Percentiles rank a stretch among this genome's conserved stretches.
phyloP scores from a whole-genome alignment of 148 eudicot genomes.

The Pharnaceum exiguum region DNA sequence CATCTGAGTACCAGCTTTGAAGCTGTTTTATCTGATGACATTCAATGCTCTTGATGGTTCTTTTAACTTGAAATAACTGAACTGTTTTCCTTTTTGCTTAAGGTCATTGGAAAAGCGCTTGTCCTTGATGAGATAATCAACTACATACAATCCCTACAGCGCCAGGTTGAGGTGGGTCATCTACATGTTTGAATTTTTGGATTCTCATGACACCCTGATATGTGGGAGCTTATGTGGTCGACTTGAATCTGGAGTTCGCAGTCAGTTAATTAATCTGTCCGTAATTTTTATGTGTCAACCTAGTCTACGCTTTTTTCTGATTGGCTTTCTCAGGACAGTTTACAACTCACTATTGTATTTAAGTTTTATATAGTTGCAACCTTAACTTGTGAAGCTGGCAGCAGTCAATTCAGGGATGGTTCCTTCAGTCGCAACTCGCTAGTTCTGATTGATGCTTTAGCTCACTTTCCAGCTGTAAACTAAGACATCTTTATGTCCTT shows the following conservation, averaged over 20 bases:
- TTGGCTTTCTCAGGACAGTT: too few relatives aligned
- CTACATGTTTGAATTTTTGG: neutral
- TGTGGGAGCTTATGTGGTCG: neutral
- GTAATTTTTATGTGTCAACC: neutral
- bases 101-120: conserved; percentile 88
- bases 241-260: neutral
- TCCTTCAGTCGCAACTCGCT: too few relatives aligned
- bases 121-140: conserved; percentile 92
- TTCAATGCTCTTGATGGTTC: neutral
- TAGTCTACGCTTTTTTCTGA: neutral
- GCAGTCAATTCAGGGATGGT: too few relatives aligned
- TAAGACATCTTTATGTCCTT: neutral
- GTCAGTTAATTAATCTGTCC: neutral
- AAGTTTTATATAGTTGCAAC: too few relatives aligned
- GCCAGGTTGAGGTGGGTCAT: conserved; percentile 69
- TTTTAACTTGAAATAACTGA: neutral
- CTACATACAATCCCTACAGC: conserved; percentile 74
- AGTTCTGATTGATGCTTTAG: too few relatives aligned
- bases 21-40: neutral
- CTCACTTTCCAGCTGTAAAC: too few relatives aligned
- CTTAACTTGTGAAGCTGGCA: too few relatives aligned
- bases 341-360: too few relatives aligned
- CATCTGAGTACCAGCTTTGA: too few relatives aligned
- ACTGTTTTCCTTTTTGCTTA: neutral
- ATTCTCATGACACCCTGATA: neutral